A percentile compares a stretch with the other conserved stretches of the same genome.
Evolutionary conservation across 352 stramenopile species (phyloP).

Genomic region (Plasmopara muralis): DNA sequence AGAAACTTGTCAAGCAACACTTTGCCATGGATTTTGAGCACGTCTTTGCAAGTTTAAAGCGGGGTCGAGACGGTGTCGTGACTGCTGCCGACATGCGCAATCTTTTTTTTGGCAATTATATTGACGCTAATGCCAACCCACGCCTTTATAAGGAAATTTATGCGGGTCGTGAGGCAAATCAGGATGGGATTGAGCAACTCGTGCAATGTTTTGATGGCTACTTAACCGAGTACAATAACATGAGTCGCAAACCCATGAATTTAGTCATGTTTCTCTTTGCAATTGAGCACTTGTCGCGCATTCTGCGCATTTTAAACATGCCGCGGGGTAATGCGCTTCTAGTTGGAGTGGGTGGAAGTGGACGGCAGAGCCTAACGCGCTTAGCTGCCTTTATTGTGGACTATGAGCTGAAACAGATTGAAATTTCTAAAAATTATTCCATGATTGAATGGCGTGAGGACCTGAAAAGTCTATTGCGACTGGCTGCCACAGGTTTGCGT

Average conservation of each 20-base stretch:
- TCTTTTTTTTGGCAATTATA: constrained; percentile 92
- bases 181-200: constrained; percentile 73
- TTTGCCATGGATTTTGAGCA: constrained; percentile 87
- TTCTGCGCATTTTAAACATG: constrained; percentile 92
- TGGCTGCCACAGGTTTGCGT: constrained; percentile 77
- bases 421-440: constrained; percentile 94
- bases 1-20: constrained; percentile 84
- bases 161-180: constrained; percentile 51
- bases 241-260: constrained; percentile 93
- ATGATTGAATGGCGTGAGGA: constrained; percentile 93
- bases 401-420: constrained; percentile 90
- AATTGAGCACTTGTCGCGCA: constrained; percentile 91
- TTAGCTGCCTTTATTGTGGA: constrained; percentile 91
- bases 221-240: constrained; percentile 88
- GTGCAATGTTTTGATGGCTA: constrained; percentile 87
- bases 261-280: constrained; percentile 96
- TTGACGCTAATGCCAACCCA: constrained; percentile 67
- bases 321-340: constrained; percentile 90
- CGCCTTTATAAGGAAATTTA: constrained; percentile 80
- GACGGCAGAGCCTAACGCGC: constrained; percentile 88
- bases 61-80: constrained; percentile 62
- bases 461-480: constrained; percentile 89
- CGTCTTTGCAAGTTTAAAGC: constrained; percentile 76
- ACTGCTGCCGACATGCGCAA: constrained; percentile 78
- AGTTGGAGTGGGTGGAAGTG: constrained; percentile 90